Evolutionary conservation across 2,329 filamentous ascomycete genomes (phyloP).

Genomic region (Paraphoma sp.): DNA sequence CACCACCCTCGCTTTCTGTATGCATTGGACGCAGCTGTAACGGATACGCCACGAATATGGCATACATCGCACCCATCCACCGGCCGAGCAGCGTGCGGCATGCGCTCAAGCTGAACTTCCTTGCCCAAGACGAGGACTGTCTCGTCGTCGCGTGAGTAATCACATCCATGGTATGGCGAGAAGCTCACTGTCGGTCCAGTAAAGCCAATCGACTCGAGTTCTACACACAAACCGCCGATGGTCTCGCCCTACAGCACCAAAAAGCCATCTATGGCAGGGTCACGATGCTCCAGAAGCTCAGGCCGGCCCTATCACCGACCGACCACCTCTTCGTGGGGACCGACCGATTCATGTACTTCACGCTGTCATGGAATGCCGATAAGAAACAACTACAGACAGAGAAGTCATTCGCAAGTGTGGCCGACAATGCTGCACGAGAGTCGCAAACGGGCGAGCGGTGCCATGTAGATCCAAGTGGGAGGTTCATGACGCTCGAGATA

Average conservation of each 20-base stretch:
- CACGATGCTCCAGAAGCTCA: slow-evolving; percentile 81
- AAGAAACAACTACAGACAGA: slow-evolving; percentile 61
- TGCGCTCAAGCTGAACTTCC: slow-evolving; percentile 80
- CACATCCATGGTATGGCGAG: background rate
- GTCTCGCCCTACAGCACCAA: slow-evolving; percentile 66
- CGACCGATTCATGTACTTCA: slow-evolving; percentile 89
- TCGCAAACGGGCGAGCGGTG: slow-evolving; percentile 84
- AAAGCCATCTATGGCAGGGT: slow-evolving; percentile 84
- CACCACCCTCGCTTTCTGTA: background rate
- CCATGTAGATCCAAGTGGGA: slow-evolving; percentile 79
- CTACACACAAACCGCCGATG: slow-evolving; percentile 72
- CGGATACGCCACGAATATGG: slow-evolving; percentile 64
- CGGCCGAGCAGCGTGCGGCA: slow-evolving; percentile 89
- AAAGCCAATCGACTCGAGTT: slow-evolving; percentile 88
- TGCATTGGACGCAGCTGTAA: slow-evolving; percentile 15
- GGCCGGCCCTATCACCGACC: slow-evolving; percentile 73
- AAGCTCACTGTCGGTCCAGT: slow-evolving; percentile 46
- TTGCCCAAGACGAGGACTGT: slow-evolving; percentile 77
- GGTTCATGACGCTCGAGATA: slow-evolving; percentile 70
- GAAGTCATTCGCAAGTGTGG: slow-evolving; percentile 65
- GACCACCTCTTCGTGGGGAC: slow-evolving; percentile 94
- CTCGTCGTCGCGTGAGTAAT: slow-evolving; percentile 81
- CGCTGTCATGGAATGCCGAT: slow-evolving; percentile 77
- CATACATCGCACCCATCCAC: slow-evolving; percentile 94
- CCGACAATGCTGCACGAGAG: slow-evolving; percentile 70